These are phyloP conservation scores for Geranium brycei DNA, from an alignment of 345 rosid species.

Conservation along the genomic window DNA sequence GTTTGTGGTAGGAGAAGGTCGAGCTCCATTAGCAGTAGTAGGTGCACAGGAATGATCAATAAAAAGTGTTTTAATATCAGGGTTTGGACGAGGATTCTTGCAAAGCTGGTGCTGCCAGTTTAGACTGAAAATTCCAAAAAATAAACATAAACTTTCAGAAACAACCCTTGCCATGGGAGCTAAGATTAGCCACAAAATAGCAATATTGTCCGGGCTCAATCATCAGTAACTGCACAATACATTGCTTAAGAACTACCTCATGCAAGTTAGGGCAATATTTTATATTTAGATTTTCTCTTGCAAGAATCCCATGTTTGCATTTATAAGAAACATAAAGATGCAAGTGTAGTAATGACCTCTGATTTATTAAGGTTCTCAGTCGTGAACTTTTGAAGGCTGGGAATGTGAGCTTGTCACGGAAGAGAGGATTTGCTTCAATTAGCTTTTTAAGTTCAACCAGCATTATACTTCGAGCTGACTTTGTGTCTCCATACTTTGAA, in stretches of 20 bases:
- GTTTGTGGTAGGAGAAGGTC: conserved; percentile 51
- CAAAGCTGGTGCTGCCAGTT: conserved; percentile 97
- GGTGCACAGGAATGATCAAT: conserved; percentile 64
- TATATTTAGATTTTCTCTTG: not conserved
- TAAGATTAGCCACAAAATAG: conserved; percentile 1
- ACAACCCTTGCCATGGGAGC: not conserved
- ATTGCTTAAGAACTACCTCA: not conserved
- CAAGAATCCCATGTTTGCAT: not conserved
- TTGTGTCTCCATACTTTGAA: conserved; percentile 70
- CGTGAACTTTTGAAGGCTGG: conserved; percentile 62
- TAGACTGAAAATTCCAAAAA: conserved; percentile 34
- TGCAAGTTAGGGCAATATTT: not conserved
- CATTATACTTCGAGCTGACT: conserved; percentile 62
- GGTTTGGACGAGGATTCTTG: conserved; percentile 82
- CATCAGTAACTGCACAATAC: not conserved
- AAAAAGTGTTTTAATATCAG: conserved; percentile 84
- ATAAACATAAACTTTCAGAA: conserved; percentile 10
- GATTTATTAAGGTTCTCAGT: conserved; percentile 73
- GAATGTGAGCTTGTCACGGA: conserved; percentile 60
- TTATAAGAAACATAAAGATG: conserved; percentile 2
- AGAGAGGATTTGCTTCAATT: conserved; percentile 67
- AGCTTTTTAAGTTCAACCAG: conserved; percentile 56
- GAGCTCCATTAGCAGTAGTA: conserved; percentile 58
- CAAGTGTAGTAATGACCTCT: conserved; percentile 37
- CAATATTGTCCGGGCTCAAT: not conserved